Conservation (phyloP, 2,329 filamentous ascomycete genomes). For the Ophiostoma quercus region DNA sequence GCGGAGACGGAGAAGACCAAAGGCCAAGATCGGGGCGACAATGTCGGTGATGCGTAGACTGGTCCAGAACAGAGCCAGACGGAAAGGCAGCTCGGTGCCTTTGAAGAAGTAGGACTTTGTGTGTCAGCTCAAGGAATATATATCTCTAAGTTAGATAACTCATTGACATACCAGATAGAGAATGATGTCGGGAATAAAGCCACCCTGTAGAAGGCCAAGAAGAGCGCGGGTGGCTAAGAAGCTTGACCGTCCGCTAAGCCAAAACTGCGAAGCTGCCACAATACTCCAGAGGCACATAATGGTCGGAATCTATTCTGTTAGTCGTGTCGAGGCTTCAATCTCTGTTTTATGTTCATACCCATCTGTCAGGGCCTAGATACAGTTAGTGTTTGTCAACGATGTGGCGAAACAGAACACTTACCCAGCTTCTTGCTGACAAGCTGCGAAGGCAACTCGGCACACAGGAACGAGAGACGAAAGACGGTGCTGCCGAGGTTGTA, state of each 20-base stretch:
- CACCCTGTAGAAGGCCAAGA: neutral
- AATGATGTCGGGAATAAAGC: neutral
- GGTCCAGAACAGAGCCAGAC: conserved; percentile 35
- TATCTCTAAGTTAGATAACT: conserved; percentile 29
- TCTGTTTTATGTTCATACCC: neutral
- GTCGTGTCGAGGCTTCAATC: conserved; percentile 9
- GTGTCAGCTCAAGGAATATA: conserved; percentile 31
- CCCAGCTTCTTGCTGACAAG: conserved; percentile 52
- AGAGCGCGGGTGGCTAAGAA: conserved; percentile 29
- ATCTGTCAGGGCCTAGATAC: neutral
- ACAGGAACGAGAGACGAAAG: conserved; percentile 49
- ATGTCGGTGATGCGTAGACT: conserved; percentile 33
- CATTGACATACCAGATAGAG: conserved; percentile 21
- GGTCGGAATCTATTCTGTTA: conserved; percentile 35
- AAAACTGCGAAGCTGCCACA: conserved; percentile 32
- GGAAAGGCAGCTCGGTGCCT: conserved; percentile 33
- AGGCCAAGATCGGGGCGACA: conserved; percentile 35
- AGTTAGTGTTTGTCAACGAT: neutral
- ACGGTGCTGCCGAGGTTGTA: conserved; percentile 53
- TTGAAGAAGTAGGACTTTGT: conserved; percentile 35
- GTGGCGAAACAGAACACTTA: neutral
- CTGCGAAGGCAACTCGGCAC: conserved; percentile 57
- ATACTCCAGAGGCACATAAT: conserved; percentile 35
- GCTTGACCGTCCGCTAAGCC: conserved; percentile 1
- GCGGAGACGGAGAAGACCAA: conserved; percentile 35